phyloP scores from a whole-genome alignment of 805 yeast genomes.

The Saccharomycopsis oosterbeekiorum region DNA sequence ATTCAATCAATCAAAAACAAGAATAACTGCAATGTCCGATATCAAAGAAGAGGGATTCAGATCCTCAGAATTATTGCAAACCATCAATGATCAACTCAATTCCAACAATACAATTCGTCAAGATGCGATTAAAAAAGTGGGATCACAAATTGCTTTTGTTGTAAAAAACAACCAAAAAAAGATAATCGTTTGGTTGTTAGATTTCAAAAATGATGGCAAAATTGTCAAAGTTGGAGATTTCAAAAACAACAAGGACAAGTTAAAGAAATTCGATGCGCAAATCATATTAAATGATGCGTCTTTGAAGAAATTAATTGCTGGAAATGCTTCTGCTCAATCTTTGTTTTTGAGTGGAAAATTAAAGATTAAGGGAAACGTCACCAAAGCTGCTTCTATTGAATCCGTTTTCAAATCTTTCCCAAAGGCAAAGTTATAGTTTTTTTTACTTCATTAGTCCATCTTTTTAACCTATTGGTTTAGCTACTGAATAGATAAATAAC shows the following conservation, averaged over 20 bases:
- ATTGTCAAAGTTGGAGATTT: conserved; percentile 22
- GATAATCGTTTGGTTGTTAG: conserved; percentile 55
- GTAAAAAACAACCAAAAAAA: conserved; percentile 53
- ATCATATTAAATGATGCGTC: conserved; percentile 58
- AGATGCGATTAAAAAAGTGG: conserved; percentile 30
- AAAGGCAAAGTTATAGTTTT: background rate
- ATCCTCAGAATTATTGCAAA: conserved; percentile 11
- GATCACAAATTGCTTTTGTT: conserved; percentile 56
- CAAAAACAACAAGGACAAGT: conserved; percentile 33
- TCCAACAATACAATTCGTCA: conserved; percentile 4
- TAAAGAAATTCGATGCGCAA: conserved; percentile 51
- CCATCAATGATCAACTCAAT: conserved; percentile 6
- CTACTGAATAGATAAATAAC: too few relatives aligned
- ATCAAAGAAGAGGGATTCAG: conserved; percentile 13
- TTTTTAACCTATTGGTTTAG: too few relatives aligned
- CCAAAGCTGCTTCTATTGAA: conserved; percentile 56
- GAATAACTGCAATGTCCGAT: background rate
- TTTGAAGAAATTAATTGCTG: conserved; percentile 59
- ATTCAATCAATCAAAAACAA: too few relatives aligned
- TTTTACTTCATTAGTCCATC: too few relatives aligned
- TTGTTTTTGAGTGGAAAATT: conserved; percentile 76
- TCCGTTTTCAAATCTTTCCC: conserved; percentile 5
- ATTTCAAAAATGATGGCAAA: conserved; percentile 51
- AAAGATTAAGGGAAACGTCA: conserved; percentile 82
- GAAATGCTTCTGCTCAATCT: conserved; percentile 78